These are phyloP conservation scores for Sequoiadendron giganteum DNA, from an alignment of 75 land plant species.

Conservation along the genomic window DNA sequence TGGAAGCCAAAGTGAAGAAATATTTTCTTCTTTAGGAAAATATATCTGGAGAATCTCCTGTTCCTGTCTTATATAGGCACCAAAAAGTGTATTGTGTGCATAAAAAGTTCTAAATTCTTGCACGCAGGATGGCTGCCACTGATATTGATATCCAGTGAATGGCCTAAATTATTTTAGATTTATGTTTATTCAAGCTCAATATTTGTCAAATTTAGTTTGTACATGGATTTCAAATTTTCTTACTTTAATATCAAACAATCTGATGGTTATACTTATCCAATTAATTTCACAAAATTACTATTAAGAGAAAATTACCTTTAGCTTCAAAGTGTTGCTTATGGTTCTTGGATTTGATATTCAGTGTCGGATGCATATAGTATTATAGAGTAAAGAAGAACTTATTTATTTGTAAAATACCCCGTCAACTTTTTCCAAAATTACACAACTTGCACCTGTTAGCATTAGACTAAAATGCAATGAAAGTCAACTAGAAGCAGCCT, in stretches of 20 bases:
- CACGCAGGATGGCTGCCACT: neutral
- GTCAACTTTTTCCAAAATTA: too few species aligned
- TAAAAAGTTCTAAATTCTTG: neutral
- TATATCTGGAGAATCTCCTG: neutral
- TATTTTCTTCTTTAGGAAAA: neutral
- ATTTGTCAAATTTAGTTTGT: neutral
- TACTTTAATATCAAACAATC: neutral
- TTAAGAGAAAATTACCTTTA: neutral
- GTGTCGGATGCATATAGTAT: neutral
- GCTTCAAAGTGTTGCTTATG: neutral
- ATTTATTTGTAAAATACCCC: neutral
- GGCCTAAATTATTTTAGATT: neutral
- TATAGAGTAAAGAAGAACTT: neutral
- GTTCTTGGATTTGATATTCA: neutral
- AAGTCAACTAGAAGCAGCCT: too few species aligned
- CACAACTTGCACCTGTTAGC: too few species aligned
- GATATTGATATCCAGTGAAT: neutral
- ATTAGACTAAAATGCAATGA: too few species aligned
- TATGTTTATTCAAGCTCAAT: neutral
- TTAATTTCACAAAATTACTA: neutral
- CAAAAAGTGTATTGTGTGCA: conserved; percentile 1
- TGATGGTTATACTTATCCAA: neutral
- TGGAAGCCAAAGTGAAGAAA: neutral
- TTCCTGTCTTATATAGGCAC: neutral
- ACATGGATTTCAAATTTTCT: neutral